Conservation (phyloP, 1,284 basidiomycete genomes). For the Marasmius oreades region DNA sequence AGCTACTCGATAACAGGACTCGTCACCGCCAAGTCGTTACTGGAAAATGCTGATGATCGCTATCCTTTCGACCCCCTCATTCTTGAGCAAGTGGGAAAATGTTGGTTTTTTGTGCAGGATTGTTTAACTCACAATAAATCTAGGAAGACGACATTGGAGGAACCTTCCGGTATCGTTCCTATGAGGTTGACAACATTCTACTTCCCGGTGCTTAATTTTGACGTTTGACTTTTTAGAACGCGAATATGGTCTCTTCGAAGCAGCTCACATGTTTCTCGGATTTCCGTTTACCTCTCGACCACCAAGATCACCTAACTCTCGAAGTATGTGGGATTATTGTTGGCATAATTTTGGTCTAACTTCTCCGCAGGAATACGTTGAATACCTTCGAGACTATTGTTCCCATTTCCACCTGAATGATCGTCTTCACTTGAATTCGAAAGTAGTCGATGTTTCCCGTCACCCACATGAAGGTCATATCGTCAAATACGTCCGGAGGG, state of each 20-base stretch:
- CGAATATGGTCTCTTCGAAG: constrained; percentile 54
- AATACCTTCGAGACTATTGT: constrained; percentile 54
- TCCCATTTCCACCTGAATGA: constrained; percentile 40
- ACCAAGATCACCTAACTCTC: constrained; percentile 59
- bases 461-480: constrained; percentile 30
- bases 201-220: not conserved
- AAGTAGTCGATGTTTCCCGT: constrained; percentile 39
- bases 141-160: constrained; percentile 57
- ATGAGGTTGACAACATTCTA: constrained; percentile 27
- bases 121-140: not conserved
- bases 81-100: constrained; percentile 39
- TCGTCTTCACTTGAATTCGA: constrained; percentile 41
- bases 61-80: constrained; percentile 48
- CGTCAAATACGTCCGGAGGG: constrained; percentile 29
- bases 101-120: not conserved
- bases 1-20: constrained; percentile 55
- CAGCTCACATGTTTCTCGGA: constrained; percentile 67
- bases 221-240: constrained; percentile 38
- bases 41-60: constrained; percentile 37
- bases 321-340: constrained; percentile 23
- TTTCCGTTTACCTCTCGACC: constrained; percentile 49
- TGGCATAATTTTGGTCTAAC: not conserved
- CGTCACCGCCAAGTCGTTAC: constrained; percentile 55
- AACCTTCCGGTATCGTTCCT: constrained; percentile 49
- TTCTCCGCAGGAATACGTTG: constrained; percentile 43